A percentile compares a stretch with the other conserved stretches of the same genome.
phyloP scores from a whole-genome alignment of 169 alveolate species.

The Eimeria zaria region DNA sequence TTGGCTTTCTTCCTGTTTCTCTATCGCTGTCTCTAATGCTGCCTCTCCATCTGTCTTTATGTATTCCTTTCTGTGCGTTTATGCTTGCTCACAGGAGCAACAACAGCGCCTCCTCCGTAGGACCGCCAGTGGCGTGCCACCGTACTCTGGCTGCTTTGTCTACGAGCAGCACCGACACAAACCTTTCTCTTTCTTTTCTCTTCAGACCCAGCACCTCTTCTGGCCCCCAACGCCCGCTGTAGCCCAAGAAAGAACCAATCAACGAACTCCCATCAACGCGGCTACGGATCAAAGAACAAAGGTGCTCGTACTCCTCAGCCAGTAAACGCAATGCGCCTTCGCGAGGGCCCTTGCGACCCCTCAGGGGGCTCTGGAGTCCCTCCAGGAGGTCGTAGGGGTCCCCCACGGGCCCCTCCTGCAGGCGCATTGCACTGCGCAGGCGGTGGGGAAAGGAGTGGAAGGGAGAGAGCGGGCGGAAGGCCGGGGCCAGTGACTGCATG shows the following conservation, averaged over 20 bases:
- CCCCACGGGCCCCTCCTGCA: slow-evolving; percentile 26
- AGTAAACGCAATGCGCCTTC: slow-evolving; percentile 27
- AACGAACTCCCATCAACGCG: not conserved
- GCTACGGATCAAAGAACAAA: not conserved
- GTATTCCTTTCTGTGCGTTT: not conserved
- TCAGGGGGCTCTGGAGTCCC: not conserved
- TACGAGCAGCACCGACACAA: slow-evolving; percentile 72
- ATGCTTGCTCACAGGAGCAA: slow-evolving; percentile 74
- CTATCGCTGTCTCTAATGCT: not conserved
- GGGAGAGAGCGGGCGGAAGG: slow-evolving; percentile 53
- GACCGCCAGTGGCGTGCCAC: slow-evolving; percentile 83
- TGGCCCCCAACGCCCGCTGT: slow-evolving; percentile 75
- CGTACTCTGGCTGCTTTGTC: slow-evolving; percentile 74
- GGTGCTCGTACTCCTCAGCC: slow-evolving; percentile 54
- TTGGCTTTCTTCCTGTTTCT: no score
- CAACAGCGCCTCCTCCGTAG: slow-evolving; percentile 81
- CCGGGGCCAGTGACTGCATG: slow-evolving; percentile 41
- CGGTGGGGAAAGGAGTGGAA: slow-evolving; percentile 56
- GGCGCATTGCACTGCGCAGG: not conserved
- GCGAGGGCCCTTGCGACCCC: not conserved
- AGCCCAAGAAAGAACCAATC: slow-evolving; percentile 38
- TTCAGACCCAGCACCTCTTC: slow-evolving; percentile 38
- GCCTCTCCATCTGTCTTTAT: not conserved
- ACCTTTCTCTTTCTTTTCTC: slow-evolving; percentile 28
- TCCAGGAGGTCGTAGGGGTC: not conserved